These are phyloP conservation scores for Croton setiger DNA, from an alignment of 441 rosid species.

Conservation along the genomic window DNA sequence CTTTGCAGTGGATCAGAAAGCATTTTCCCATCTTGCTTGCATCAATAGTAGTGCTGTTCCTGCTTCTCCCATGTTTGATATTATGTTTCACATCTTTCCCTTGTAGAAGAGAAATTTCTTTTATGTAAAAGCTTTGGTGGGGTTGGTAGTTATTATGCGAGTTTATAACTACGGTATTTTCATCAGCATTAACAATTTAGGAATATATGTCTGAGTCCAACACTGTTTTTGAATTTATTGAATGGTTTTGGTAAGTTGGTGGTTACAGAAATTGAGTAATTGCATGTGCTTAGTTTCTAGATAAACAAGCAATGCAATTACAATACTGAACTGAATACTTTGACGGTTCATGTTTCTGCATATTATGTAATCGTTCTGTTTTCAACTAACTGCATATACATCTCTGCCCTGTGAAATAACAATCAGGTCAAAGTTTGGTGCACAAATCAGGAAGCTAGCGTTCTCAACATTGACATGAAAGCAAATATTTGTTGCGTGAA, in stretches of 20 bases:
- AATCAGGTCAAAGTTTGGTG: conserved; percentile 99
- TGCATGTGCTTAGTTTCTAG: neutral
- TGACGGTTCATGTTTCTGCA: conserved; percentile 1
- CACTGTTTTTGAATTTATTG: neutral
- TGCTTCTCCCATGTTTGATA: neutral
- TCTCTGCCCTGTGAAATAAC: conserved; percentile 21
- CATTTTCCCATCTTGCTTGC: neutral
- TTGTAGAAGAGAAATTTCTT: neutral
- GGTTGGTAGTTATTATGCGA: neutral
- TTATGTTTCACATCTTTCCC: neutral
- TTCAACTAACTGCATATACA: conserved; percentile 11
- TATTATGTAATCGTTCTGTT: conserved; percentile 1
- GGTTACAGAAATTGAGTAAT: neutral
- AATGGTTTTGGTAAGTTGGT: neutral
- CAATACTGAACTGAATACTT: neutral
- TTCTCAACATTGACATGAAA: conserved; percentile 94
- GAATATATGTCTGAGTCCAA: neutral
- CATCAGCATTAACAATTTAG: neutral
- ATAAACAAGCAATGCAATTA: neutral
- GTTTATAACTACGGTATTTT: neutral
- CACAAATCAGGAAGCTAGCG: conserved; percentile 94
- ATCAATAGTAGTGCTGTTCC: neutral
- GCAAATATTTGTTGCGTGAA: conserved; percentile 98
- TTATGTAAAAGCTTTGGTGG: neutral
- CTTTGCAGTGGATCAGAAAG: neutral